These are phyloP conservation scores for Erysimum cheiranthoides DNA, from an alignment of 345 rosid genomes.

Conservation along the genomic window DNA sequence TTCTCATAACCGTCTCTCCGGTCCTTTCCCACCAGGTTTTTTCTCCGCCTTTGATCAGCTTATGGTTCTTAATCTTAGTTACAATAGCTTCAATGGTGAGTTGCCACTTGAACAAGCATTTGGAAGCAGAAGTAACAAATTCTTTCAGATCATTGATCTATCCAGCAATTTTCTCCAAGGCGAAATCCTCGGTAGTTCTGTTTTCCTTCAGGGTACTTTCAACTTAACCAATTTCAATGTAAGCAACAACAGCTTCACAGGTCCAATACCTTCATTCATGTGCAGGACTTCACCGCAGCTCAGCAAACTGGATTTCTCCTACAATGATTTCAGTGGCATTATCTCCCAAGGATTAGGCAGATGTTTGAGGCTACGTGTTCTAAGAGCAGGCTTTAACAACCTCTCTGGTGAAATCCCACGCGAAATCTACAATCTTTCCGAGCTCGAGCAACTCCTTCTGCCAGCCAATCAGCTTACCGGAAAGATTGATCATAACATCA, in stretches of 20 bases:
- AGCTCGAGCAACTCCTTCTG: conserved; percentile 60
- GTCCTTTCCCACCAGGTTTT: conserved; percentile 54
- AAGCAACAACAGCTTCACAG: conserved; percentile 72
- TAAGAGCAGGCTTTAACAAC: conserved; percentile 73
- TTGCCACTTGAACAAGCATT: conserved; percentile 48
- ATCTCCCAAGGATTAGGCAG: conserved; percentile 60
- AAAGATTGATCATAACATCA: conserved; percentile 49
- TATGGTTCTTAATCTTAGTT: conserved; percentile 67
- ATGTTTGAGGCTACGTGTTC: conserved; percentile 57
- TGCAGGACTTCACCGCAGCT: conserved; percentile 54
- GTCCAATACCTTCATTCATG: conserved; percentile 62
- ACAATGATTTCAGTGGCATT: conserved; percentile 57
- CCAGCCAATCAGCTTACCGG: conserved; percentile 66
- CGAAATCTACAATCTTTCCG: conserved; percentile 54
- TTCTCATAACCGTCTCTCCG: conserved; percentile 62
- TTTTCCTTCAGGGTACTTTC: conserved; percentile 48
- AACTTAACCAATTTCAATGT: conserved; percentile 64
- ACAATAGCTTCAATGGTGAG: conserved; percentile 64
- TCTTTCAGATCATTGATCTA: conserved; percentile 51
- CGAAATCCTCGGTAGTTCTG: conserved; percentile 37
- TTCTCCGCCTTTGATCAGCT: conserved; percentile 53
- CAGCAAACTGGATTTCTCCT: conserved; percentile 61
- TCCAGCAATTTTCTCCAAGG: conserved; percentile 76
- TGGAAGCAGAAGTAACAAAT: neutral
- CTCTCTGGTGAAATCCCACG: conserved; percentile 66